These are phyloP conservation scores for Oryza punctata DNA, from an alignment of 176 grass and related monocot genomes.

Conservation along the genomic window DNA sequence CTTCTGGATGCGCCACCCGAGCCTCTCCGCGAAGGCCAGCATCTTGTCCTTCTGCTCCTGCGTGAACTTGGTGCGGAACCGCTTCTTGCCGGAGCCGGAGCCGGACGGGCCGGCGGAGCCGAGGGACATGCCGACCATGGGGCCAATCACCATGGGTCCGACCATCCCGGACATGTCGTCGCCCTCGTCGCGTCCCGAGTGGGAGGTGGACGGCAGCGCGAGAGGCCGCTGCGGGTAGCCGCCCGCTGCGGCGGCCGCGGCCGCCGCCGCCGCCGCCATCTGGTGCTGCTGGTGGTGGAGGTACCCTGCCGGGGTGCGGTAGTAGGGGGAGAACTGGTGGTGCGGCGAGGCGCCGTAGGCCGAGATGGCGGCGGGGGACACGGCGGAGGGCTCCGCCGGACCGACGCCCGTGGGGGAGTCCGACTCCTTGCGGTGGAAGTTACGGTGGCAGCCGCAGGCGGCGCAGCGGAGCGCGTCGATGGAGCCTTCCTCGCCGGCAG, in stretches of 20 bases:
- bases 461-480: constrained; percentile 83
- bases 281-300: constrained; percentile 72
- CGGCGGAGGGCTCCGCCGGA: background rate
- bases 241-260: background rate
- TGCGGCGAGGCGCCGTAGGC: constrained; percentile 58
- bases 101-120: constrained; percentile 52
- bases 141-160: constrained; percentile 50
- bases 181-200: constrained; percentile 54
- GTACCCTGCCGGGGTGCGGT: constrained; percentile 69
- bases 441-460: constrained; percentile 84
- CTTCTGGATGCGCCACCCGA: constrained; percentile 96
- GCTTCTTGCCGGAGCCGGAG: constrained; percentile 70
- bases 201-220: constrained; percentile 72
- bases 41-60: constrained; percentile 97
- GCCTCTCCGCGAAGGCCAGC: constrained; percentile 79
- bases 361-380: constrained; percentile 46
- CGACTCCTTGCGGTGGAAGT: constrained; percentile 85
- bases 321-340: constrained; percentile 82
- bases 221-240: constrained; percentile 49
- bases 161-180: constrained; percentile 61
- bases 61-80: constrained; percentile 87
- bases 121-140: constrained; percentile 50
- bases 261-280: constrained; percentile 1
- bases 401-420: background rate
- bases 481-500: constrained; percentile 71